A percentile compares a stretch with the other conserved stretches of the same genome.
Evolutionary conservation across 257 asterid genomes (phyloP).

Genomic region (Primulina eburnea): DNA sequence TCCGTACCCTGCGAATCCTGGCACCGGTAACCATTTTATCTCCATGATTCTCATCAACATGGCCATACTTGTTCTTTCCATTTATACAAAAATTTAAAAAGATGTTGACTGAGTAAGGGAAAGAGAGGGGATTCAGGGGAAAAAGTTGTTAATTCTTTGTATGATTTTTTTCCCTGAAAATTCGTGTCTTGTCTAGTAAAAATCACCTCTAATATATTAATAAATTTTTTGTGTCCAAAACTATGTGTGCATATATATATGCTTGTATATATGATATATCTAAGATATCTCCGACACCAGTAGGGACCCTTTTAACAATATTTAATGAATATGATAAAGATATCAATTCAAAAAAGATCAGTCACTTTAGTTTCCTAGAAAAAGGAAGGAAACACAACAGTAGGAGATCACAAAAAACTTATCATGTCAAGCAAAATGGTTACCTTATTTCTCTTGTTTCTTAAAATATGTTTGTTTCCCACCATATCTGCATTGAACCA

Average conservation of each 20-base stretch:
- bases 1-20: background rate
- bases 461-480: constrained; percentile 32
- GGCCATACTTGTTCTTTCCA: constrained; percentile 10
- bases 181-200: too few relatives aligned
- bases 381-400: constrained; percentile 24
- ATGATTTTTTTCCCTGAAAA: too few relatives aligned
- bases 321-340: constrained; percentile 23
- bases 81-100: background rate
- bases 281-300: background rate
- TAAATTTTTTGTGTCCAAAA: too few relatives aligned
- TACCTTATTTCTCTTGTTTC: constrained; percentile 39
- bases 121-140: too few relatives aligned
- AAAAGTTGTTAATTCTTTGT: too few relatives aligned
- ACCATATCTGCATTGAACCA: constrained; percentile 47
- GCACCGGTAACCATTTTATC: constrained; percentile 17
- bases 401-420: constrained; percentile 26
- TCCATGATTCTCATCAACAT: constrained; percentile 18
- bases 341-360: constrained; percentile 15
- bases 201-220: too few relatives aligned
- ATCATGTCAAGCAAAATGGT: constrained; percentile 48
- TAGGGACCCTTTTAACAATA: constrained; percentile 23
- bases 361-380: constrained; percentile 24
- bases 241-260: too few relatives aligned
- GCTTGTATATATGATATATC: too few relatives aligned
- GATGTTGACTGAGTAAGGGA: too few relatives aligned